Percentiles rank a stretch among this genome's conserved stretches.
These are phyloP conservation scores for Lathyrus sativus DNA, from an alignment of 306 rosid genomes.

Conservation along the genomic window DNA sequence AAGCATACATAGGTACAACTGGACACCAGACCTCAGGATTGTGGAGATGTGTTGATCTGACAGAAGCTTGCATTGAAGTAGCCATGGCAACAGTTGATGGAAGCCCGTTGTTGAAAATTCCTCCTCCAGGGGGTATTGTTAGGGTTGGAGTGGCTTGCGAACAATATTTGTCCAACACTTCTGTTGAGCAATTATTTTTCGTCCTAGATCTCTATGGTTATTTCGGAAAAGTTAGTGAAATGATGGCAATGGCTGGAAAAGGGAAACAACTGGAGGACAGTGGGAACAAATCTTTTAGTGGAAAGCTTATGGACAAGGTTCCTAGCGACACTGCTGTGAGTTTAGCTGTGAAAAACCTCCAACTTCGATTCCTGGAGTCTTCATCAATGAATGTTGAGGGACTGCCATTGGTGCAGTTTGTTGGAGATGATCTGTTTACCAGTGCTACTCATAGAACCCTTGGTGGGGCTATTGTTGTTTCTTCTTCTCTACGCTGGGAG, in stretches of 20 bases:
- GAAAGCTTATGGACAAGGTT: constrained; percentile 78
- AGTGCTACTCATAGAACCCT: constrained; percentile 83
- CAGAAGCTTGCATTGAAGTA: constrained; percentile 78
- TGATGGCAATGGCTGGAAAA: constrained; percentile 67
- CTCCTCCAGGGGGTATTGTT: constrained; percentile 92
- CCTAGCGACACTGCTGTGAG: constrained; percentile 91
- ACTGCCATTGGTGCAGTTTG: constrained; percentile 83
- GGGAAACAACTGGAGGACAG: constrained; percentile 49
- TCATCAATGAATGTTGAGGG: constrained; percentile 65
- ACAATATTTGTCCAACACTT: constrained; percentile 77
- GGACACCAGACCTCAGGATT: constrained; percentile 55
- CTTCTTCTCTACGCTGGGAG: constrained; percentile 77
- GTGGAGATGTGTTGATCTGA: constrained; percentile 92
- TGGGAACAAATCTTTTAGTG: constrained; percentile 43
- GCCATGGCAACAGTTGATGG: constrained; percentile 97
- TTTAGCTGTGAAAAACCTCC: constrained; percentile 65
- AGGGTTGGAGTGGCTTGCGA: constrained; percentile 87
- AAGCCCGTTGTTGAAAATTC: constrained; percentile 67
- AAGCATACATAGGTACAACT: constrained; percentile 49
- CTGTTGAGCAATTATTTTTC: constrained; percentile 86
- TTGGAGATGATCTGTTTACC: constrained; percentile 69
- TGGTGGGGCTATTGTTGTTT: constrained; percentile 90
- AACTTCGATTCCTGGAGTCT: constrained; percentile 86
- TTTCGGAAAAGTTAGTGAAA: constrained; percentile 81
- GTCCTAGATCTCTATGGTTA: constrained; percentile 85